Evolutionary conservation across 1,284 basidiomycete genomes (phyloP).

Genomic region (Austroboletus novae-zelandiae): DNA sequence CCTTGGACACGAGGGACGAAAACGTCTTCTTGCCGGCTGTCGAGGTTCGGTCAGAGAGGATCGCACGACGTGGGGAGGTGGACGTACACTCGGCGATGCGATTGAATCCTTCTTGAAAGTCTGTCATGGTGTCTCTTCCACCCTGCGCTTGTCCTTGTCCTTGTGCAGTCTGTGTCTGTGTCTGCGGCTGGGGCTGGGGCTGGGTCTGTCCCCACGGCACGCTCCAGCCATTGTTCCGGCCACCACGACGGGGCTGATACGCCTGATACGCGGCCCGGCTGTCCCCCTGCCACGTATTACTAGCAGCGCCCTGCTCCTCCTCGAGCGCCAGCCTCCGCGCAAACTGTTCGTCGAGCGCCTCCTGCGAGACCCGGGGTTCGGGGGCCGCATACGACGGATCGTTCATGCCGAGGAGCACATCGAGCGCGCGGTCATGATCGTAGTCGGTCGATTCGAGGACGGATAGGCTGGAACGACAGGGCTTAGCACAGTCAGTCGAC

Average conservation of each 20-base stretch:
- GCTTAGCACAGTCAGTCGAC: conserved; percentile 4
- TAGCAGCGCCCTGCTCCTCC: conserved; percentile 49
- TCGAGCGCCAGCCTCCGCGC: conserved; percentile 68
- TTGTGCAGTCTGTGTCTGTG: conserved; percentile 9
- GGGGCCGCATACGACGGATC: conserved; percentile 65
- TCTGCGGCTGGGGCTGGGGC: conserved; percentile 5
- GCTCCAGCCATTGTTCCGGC: conserved; percentile 4
- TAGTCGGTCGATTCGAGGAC: conserved; percentile 66
- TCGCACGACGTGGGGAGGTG: not conserved
- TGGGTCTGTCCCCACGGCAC: too few relatives aligned
- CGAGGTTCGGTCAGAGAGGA: not conserved
- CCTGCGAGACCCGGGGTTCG: conserved; percentile 46
- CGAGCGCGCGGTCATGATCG: conserved; percentile 69
- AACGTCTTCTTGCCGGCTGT: conserved; percentile 76
- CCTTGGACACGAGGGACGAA: conserved; percentile 64
- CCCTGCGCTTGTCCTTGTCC: too few relatives aligned
- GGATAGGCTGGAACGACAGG: conserved; percentile 43
- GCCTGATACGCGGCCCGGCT: conserved; percentile 14
- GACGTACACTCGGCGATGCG: conserved; percentile 72
- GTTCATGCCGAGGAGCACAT: conserved; percentile 74
- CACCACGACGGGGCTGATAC: conserved; percentile 25
- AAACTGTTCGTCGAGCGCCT: conserved; percentile 72
- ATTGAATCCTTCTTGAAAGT: conserved; percentile 68
- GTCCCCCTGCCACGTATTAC: conserved; percentile 29
- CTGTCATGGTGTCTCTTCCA: conserved; percentile 53